Evolutionary conservation across 2,329 filamentous ascomycete genomes (phyloP).

Genomic region (Diaporthe humulicola): DNA sequence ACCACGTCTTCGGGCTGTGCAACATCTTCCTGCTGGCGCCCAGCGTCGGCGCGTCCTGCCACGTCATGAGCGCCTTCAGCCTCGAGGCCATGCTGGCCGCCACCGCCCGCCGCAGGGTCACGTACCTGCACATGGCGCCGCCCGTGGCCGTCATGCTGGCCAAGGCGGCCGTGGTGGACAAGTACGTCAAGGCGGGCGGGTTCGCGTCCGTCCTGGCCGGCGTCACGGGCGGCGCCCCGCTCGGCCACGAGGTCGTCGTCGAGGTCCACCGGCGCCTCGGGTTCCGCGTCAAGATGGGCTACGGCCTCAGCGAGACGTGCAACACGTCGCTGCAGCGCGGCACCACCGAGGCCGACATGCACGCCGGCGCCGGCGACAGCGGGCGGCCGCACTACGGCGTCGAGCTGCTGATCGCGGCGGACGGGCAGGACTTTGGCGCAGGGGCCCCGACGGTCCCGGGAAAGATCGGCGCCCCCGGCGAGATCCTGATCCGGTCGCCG

Average conservation of each 20-base stretch:
- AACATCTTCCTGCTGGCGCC: constrained; percentile 72
- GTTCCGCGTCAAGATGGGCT: constrained; percentile 69
- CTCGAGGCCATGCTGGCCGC: constrained; percentile 74
- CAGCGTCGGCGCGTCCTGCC: constrained; percentile 68
- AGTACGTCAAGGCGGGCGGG: constrained; percentile 59
- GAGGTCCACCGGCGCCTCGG: constrained; percentile 74
- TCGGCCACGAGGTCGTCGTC: constrained; percentile 65
- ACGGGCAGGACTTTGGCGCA: constrained; percentile 48
- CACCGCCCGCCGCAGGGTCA: constrained; percentile 72
- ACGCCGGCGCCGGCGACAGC: constrained; percentile 69
- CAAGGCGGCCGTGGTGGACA: constrained; percentile 77
- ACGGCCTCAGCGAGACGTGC: constrained; percentile 82
- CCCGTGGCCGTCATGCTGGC: constrained; percentile 78
- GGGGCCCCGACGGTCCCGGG: constrained; percentile 51
- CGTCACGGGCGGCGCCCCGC: constrained; percentile 74
- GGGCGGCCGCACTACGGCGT: constrained; percentile 76
- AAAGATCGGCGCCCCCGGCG: constrained; percentile 67
- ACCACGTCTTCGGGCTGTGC: constrained; percentile 71
- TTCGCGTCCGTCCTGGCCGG: constrained; percentile 68
- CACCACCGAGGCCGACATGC: constrained; percentile 59
- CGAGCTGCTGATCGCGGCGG: constrained; percentile 73
- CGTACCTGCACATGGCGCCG: constrained; percentile 75
- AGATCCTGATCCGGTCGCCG: constrained; percentile 75
- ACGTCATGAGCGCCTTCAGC: constrained; percentile 79
- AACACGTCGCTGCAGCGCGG: constrained; percentile 74